Percentiles rank a stretch among this genome's conserved stretches.
phyloP scores from a whole-genome alignment of 148 eudicot species.

The Hydrangea macrophylla region DNA sequence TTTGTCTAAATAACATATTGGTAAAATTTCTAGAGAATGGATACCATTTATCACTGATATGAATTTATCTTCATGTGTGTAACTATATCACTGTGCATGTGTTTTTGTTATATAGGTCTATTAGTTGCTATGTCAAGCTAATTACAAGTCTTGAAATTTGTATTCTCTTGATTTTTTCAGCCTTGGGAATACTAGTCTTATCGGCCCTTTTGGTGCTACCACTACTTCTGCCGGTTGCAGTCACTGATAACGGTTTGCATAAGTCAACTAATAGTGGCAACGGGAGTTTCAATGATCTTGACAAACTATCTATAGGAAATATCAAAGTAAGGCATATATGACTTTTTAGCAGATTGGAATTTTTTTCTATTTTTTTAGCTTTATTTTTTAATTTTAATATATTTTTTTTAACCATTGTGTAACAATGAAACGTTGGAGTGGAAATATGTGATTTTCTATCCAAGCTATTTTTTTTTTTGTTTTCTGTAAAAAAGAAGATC shows the following conservation, averaged over 20 bases:
- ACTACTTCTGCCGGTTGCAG: constrained; percentile 61
- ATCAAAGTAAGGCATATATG: constrained; percentile 42
- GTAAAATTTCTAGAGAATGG: too few species aligned
- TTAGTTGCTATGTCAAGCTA: neutral
- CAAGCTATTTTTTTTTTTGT: too few species aligned
- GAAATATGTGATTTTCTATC: too few species aligned
- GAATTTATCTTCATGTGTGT: too few species aligned
- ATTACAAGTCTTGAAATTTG: neutral
- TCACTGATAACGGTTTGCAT: constrained; percentile 42
- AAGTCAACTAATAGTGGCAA: constrained; percentile 32
- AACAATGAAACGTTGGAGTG: too few species aligned
- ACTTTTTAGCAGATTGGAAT: too few species aligned
- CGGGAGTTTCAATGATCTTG: constrained; percentile 65
- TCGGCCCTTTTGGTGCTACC: constrained; percentile 68
- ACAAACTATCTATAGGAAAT: constrained; percentile 80
- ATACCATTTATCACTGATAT: too few species aligned
- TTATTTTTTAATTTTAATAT: too few species aligned
- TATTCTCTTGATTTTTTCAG: constrained; percentile 34
- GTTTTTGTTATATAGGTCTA: neutral
- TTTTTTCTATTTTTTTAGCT: too few species aligned
- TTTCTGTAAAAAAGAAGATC: too few species aligned
- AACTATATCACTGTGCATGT: neutral
- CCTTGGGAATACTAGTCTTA: constrained; percentile 50
- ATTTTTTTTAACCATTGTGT: too few species aligned
- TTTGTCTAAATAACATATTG: too few species aligned